A percentile compares a stretch with the other conserved stretches of the same genome.
These are phyloP conservation scores for Ensete ventricosum DNA, from an alignment of 176 grass and related monocot genomes.

Conservation along the genomic window DNA sequence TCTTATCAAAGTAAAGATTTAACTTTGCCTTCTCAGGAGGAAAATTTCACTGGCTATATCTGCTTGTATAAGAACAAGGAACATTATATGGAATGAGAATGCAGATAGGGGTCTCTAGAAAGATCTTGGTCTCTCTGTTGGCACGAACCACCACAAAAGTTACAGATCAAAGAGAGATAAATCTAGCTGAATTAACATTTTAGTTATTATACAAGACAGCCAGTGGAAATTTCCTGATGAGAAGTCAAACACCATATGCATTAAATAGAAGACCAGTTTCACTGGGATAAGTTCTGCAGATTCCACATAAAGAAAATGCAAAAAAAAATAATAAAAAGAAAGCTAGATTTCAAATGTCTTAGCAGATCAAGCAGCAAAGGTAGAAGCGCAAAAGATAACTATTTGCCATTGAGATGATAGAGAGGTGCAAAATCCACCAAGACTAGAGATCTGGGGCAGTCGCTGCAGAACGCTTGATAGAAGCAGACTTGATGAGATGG, in stretches of 20 bases:
- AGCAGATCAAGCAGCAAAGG: background rate
- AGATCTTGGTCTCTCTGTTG: too few species aligned
- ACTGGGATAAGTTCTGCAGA: background rate
- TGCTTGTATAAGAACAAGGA: too few species aligned
- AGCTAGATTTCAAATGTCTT: background rate
- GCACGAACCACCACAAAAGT: too few species aligned
- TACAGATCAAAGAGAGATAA: too few species aligned
- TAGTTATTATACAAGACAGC: too few species aligned
- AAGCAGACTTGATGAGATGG: conserved; percentile 75
- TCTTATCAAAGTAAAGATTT: too few species aligned
- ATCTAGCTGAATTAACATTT: too few species aligned
- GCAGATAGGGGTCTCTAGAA: too few species aligned
- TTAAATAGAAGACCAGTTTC: background rate
- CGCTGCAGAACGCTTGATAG: conserved; percentile 45
- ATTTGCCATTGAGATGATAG: background rate
- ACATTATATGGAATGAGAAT: too few species aligned
- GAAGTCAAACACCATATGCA: background rate
- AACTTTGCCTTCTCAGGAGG: too few species aligned
- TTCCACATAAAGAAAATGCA: background rate
- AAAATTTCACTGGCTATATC: too few species aligned
- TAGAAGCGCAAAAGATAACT: background rate
- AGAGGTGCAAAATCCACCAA: background rate
- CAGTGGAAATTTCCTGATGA: background rate
- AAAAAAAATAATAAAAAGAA: background rate
- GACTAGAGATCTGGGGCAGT: background rate